phyloP scores from a whole-genome alignment of 768 basidiomycete genomes.

The Exidia glandulosa region DNA sequence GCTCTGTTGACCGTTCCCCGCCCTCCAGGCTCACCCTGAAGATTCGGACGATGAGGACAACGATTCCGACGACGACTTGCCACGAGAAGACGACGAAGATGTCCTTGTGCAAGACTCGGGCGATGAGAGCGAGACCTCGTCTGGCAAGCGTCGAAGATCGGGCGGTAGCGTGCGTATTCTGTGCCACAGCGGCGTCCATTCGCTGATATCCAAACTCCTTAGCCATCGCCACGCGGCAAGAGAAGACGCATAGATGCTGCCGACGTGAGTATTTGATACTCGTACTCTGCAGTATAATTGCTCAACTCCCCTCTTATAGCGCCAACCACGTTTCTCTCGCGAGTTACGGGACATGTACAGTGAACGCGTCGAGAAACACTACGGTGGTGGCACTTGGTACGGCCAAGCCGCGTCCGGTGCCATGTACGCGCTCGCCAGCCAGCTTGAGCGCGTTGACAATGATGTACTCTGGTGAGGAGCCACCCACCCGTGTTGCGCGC shows the following conservation, averaged over 20 bases:
- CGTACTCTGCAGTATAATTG: slow-evolving; percentile 1
- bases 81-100: slow-evolving; percentile 25
- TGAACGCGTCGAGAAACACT: slow-evolving; percentile 66
- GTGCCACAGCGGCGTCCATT: slow-evolving; percentile 31
- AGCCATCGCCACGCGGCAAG: slow-evolving; percentile 29
- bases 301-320: slow-evolving; percentile 18
- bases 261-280: slow-evolving; percentile 21
- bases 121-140: slow-evolving; percentile 24
- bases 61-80: slow-evolving; percentile 28
- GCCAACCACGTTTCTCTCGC: slow-evolving; percentile 48
- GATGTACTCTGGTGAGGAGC: slow-evolving; percentile 78
- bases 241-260: slow-evolving; percentile 42
- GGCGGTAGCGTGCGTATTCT: neutral
- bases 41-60: slow-evolving; percentile 47
- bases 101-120: slow-evolving; percentile 12
- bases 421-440: slow-evolving; percentile 80
- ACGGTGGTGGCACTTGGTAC: slow-evolving; percentile 71
- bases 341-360: slow-evolving; percentile 60
- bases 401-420: slow-evolving; percentile 85
- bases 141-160: slow-evolving; percentile 14
- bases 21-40: slow-evolving; percentile 62
- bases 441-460: slow-evolving; percentile 86
- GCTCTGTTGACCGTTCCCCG: neutral
- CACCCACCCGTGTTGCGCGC: neutral
- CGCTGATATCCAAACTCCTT: slow-evolving; percentile 17